Evolutionary conservation across 2,329 filamentous ascomycete species (phyloP).

Genomic region (Arthrobotrys sphaeroides): DNA sequence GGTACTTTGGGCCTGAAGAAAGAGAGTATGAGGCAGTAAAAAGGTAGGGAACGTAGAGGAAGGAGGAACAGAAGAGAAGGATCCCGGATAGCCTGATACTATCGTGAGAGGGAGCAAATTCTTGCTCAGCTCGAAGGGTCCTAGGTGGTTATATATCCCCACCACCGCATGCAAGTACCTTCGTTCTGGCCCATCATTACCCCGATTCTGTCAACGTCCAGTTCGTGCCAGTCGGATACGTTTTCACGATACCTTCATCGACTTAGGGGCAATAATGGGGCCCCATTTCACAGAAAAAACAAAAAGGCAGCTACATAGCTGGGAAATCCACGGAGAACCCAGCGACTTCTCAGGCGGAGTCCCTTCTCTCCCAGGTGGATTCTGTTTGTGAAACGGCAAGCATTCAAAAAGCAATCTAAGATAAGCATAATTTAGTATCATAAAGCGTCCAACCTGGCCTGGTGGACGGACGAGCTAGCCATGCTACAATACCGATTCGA

Average conservation of each 20-base stretch:
- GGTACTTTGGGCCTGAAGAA: neutral
- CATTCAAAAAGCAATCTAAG: slow-evolving; percentile 1
- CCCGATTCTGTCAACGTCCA: neutral
- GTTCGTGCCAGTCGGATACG: slow-evolving; percentile 3
- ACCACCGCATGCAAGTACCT: slow-evolving; percentile 13
- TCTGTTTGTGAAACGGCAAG: slow-evolving; percentile 2
- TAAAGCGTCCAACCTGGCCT: neutral
- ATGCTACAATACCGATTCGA: slow-evolving; percentile 12
- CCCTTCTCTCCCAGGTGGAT: neutral
- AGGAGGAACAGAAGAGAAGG: neutral
- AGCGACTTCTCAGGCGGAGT: too few species aligned
- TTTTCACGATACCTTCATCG: slow-evolving; percentile 14
- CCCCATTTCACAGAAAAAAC: neutral
- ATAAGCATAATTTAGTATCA: slow-evolving; percentile 4
- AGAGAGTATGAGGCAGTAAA: neutral
- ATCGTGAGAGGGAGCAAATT: slow-evolving; percentile 24
- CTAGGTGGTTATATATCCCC: slow-evolving; percentile 36
- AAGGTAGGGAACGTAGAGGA: slow-evolving; percentile 14
- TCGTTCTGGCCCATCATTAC: slow-evolving; percentile 25
- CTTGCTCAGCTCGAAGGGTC: slow-evolving; percentile 5
- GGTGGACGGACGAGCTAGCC: neutral
- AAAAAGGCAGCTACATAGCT: too few species aligned
- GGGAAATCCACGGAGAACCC: too few species aligned
- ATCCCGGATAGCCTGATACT: slow-evolving; percentile 22
- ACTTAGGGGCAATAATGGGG: neutral